A percentile compares a stretch with the other conserved stretches of the same genome.
Conservation (phyloP, 352 stramenopile species). For the Phytophthora quininea region DNA sequence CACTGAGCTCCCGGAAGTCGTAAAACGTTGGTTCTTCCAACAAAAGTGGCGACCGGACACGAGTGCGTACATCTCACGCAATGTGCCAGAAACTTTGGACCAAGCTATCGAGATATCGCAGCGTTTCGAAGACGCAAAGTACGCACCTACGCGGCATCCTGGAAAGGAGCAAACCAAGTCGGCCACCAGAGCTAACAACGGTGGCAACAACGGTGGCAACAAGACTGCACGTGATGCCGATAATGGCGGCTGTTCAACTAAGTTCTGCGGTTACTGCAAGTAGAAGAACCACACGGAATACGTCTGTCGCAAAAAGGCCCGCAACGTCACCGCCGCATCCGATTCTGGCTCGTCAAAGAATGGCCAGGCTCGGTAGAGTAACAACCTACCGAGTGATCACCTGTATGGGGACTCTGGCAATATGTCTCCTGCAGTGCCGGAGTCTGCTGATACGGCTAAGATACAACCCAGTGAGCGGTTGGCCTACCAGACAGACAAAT, state of each 20-base stretch:
- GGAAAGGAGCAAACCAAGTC: background rate
- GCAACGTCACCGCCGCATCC: background rate
- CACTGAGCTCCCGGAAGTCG: conserved; percentile 3
- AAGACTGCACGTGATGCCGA: too few species aligned
- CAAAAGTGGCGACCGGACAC: conserved; percentile 15
- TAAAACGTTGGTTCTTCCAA: conserved; percentile 18
- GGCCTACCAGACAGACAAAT: conserved; percentile 1
- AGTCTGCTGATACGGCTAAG: background rate
- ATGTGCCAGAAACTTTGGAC: conserved; percentile 11
- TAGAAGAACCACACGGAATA: conserved; percentile 18
- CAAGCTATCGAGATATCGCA: conserved; percentile 2
- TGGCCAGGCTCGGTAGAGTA: conserved; percentile 13
- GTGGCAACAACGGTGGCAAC: background rate
- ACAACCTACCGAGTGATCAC: conserved; percentile 9
- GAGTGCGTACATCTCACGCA: conserved; percentile 8
- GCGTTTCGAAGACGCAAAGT: conserved; percentile 13
- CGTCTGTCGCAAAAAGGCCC: conserved; percentile 11
- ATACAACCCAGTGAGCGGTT: background rate
- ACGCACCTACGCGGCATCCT: background rate
- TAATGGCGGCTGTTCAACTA: too few species aligned
- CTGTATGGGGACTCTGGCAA: conserved; percentile 2
- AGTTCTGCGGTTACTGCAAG: conserved; percentile 14
- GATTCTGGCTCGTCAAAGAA: conserved; percentile 19
- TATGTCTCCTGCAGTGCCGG: conserved; percentile 8
- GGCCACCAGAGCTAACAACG: conserved; percentile 2